These are phyloP conservation scores for Paecilomyces sp. DNA, from an alignment of 2,329 filamentous ascomycete genomes.

Conservation along the genomic window DNA sequence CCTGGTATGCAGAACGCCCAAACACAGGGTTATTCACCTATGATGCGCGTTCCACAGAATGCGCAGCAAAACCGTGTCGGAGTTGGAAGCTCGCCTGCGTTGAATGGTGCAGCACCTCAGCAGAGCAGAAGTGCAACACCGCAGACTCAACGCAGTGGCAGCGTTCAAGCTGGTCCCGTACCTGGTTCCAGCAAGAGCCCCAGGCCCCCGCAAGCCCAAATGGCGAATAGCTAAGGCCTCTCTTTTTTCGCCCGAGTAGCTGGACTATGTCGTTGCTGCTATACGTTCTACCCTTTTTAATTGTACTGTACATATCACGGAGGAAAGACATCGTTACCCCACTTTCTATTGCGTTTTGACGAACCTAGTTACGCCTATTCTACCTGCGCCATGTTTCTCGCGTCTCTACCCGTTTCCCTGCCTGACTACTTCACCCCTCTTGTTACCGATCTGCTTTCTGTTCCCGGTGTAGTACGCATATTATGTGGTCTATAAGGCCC, in stretches of 20 bases:
- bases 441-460: not conserved
- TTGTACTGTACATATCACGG: not conserved
- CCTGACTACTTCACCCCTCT: not conserved
- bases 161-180: constrained; percentile 31
- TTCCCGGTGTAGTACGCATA: not conserved
- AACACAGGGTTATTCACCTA: constrained; percentile 45
- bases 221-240: constrained; percentile 24
- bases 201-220: constrained; percentile 34
- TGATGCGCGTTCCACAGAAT: constrained; percentile 45
- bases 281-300: not conserved
- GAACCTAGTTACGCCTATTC: not conserved
- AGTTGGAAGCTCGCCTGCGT: constrained; percentile 35
- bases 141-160: constrained; percentile 38
- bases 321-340: not conserved
- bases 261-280: not conserved
- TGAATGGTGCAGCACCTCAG: constrained; percentile 33
- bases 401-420: not conserved
- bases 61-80: constrained; percentile 34
- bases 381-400: not conserved
- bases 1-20: constrained; percentile 39
- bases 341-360: not conserved
- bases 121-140: constrained; percentile 40
- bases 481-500: not conserved
- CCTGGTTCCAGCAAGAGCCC: constrained; percentile 35
- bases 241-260: not conserved